Base-by-base conservation (phyloP, 2,329 filamentous ascomycete genomes). In the Sporothrix mexicana region DNA sequence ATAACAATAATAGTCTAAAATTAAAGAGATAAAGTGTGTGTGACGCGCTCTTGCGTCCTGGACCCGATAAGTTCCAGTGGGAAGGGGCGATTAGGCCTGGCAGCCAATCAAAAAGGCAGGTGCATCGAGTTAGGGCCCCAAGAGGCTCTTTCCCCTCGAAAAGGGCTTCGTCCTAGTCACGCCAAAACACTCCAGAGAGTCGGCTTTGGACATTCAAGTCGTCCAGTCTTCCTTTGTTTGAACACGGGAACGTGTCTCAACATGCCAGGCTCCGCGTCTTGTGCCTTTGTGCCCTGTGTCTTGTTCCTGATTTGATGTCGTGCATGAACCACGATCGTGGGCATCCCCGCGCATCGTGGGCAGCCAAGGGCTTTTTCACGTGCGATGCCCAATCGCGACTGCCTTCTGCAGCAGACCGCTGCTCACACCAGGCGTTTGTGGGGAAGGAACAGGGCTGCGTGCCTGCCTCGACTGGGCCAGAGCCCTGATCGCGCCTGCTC, bases 31-130 rank as follows among this genome's bases (percentile, higher is more conserved):
- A 57, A 55, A 47, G 59, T 68, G 62, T 68, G 66, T 71, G 71
- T 49, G 70, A 73, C 55, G 70, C 70, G 73, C 70, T 53, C 25
- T 25, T 23, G 45, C 15, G 12, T 69, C 43, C 10, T 45, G 49
- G 17, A 70, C 68, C 41, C 53, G 68, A 61, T 47, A 67, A 67
- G 70, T 67, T 68, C 61, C 36, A 64, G 59, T 51, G 43, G 41
- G 15, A 13, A 57, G 68, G 53, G 30, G 66, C 71, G 55, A 55
- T 55, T 73, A 41, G 20, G 30, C 59, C 67, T 74, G 69, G 23
- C 71, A 72, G 72, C 75, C 75, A 76, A 76, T 75, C 74, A 76
- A 76, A 73, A 49, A 9, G 69, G 72, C 75, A 76, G 75, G 74
- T 76, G 75, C 74, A 45, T 43, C 15, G 57, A 59, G 47, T 49